A percentile compares a stretch with the other conserved stretches of the same genome.
Conservation (phyloP, 345 rosid genomes). For the Nasturtium officinale region DNA sequence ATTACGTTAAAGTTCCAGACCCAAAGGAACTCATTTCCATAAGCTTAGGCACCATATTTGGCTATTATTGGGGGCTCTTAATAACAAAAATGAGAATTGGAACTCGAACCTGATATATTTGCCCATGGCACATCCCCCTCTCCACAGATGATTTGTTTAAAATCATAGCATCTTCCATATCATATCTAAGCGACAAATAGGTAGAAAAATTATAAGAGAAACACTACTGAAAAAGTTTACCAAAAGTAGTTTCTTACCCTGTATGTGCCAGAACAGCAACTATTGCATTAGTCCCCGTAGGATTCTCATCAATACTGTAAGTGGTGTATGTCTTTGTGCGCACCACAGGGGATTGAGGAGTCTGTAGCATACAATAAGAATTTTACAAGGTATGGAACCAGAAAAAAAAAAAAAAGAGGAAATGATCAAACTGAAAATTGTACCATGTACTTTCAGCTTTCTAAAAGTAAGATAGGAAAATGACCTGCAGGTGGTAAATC, state of each 20-base stretch:
- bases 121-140: constrained; percentile 95
- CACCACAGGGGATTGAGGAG: constrained; percentile 95
- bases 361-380: constrained; percentile 52
- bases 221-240: neutral
- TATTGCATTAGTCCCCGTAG: constrained; percentile 95
- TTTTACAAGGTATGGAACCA: neutral
- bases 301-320: constrained; percentile 77
- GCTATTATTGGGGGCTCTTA: constrained; percentile 4
- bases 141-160: constrained; percentile 93
- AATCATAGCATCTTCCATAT: constrained; percentile 99
- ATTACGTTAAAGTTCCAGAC: constrained; percentile 10
- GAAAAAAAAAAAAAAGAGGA: constrained; percentile 18
- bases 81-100: neutral
- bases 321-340: constrained; percentile 74
- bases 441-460: constrained; percentile 19
- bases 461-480: neutral
- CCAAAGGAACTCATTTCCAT: constrained; percentile 12
- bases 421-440: constrained; percentile 19
- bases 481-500: constrained; percentile 93
- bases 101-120: constrained; percentile 84
- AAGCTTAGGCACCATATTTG: constrained; percentile 17
- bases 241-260: constrained; percentile 54
- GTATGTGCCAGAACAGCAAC: constrained; percentile 97
- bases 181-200: constrained; percentile 57
- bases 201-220: constrained; percentile 17